Evolutionary conservation across 2,329 filamentous ascomycete genomes (phyloP).

Genomic region (Colletotrichum echinochloae): DNA sequence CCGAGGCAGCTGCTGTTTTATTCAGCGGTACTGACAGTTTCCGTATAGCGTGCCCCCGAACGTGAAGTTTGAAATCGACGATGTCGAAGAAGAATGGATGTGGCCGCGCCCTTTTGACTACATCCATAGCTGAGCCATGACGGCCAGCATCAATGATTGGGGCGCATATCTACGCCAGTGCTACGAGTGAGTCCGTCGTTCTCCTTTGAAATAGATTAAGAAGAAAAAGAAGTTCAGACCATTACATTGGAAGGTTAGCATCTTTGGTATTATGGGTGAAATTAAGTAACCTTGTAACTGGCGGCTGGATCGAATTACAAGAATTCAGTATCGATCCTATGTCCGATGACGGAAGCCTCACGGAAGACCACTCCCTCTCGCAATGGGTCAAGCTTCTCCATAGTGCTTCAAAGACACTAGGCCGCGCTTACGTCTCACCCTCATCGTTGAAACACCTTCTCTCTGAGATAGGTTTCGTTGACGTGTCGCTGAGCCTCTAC

Average conservation of each 20-base stretch:
- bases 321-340: slow-evolving; percentile 54
- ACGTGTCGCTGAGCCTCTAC: slow-evolving; percentile 60
- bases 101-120: slow-evolving; percentile 48
- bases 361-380: slow-evolving; percentile 42
- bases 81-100: slow-evolving; percentile 55
- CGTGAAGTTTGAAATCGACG: slow-evolving; percentile 57
- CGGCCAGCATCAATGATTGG: slow-evolving; percentile 8
- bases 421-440: slow-evolving; percentile 45
- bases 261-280: background rate
- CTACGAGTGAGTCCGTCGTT: background rate
- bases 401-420: slow-evolving; percentile 46
- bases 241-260: background rate
- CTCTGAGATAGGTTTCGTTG: slow-evolving; percentile 64
- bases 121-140: slow-evolving; percentile 44
- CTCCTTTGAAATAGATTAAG: background rate
- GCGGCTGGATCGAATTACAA: slow-evolving; percentile 57
- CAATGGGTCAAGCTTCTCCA: slow-evolving; percentile 49
- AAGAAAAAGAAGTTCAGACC: background rate
- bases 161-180: background rate
- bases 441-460: slow-evolving; percentile 51
- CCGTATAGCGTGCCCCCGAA: slow-evolving; percentile 55
- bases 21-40: slow-evolving; percentile 9
- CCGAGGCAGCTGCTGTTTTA: background rate
- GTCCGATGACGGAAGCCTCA: slow-evolving; percentile 57
- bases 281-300: slow-evolving; percentile 51